phyloP scores from a whole-genome alignment of 2,329 filamentous ascomycete genomes.

The Thelonectria rubi region DNA sequence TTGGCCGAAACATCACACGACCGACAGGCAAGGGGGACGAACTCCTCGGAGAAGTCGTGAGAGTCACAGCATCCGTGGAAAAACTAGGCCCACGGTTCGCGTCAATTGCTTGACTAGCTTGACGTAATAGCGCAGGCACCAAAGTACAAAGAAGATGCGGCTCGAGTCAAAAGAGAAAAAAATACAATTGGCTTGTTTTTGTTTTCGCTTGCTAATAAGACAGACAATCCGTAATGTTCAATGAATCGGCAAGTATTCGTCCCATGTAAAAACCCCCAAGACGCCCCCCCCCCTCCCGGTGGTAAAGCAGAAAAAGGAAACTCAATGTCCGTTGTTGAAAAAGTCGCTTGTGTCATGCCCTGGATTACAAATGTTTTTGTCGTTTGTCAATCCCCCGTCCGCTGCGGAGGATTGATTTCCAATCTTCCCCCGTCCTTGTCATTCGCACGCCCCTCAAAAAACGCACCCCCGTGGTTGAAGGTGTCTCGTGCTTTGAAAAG shows the following conservation, averaged over 20 bases:
- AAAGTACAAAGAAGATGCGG: too few relatives aligned
- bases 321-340: not conserved
- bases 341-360: constrained; percentile 16
- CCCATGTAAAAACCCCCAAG: not conserved
- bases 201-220: constrained; percentile 11
- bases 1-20: not conserved
- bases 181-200: constrained; percentile 10
- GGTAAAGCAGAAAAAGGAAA: too few relatives aligned
- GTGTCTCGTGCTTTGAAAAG: constrained; percentile 5
- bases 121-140: not conserved
- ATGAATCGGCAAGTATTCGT: not conserved
- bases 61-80: not conserved
- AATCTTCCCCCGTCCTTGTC: constrained; percentile 8
- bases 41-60: not conserved
- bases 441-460: not conserved
- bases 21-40: not conserved
- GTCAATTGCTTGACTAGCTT: not conserved
- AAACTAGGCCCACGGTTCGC: not conserved
- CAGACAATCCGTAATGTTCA: constrained; percentile 1
- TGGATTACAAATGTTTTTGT: constrained; percentile 2
- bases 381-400: not conserved
- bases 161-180: too few relatives aligned
- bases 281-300: not conserved
- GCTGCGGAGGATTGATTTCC: not conserved
- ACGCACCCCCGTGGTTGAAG: not conserved